Base-by-base conservation (phyloP, 2,329 filamentous ascomycete genomes). In the Lachnellula suecica region DNA sequence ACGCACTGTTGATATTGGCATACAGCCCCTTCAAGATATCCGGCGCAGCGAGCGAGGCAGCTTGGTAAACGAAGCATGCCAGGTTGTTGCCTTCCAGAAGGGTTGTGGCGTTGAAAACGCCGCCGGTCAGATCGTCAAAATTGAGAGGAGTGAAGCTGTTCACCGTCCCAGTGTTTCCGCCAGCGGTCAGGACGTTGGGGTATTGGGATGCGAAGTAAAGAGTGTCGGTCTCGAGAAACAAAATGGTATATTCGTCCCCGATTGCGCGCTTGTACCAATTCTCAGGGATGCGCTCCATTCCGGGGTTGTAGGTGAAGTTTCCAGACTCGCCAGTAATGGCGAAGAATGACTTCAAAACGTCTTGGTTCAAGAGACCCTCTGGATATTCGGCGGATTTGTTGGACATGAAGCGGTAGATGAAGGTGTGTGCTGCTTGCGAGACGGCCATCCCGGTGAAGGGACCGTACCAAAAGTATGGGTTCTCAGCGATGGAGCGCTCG, bases 121-220 rank as follows among this genome's bases (percentile, higher is more conserved):
- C 75, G 22, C 73, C 71, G 4, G 74, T 74, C 13, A 79, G 31
- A 51, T 78, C 64, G 1, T 56, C 52, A 1, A 76, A 34, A 55
- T 76, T 66, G 41, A 82, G 59, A 4, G 77, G 77, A 5, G 72
- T 68, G 59, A 81, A 82, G 19, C 70, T 75, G 67, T 82, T 75
- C n/a, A 76, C 71, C 2, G 68, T 70, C 17, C 78, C 76, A 4
- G 73, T 72, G 57, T 82, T 82, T 9, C 79, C 79, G 9, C 79
- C 79, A 15, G 82, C 71, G 53, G 69, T 72, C 22, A 65, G 67
- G 15, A 78, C 69, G 19, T 72, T 64, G 0, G 75, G 75, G 45
- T 78, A 69, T 55, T 72, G 66, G 17, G n/a, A n/a, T n/a, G n/a
- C n/a, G n/a, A n/a, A n/a, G n/a, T n/a, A n/a, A n/a, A n/a, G n/a